These are phyloP conservation scores for Ajuga chamaepitys DNA, from an alignment of 257 asterid species.

Conservation along the genomic window DNA sequence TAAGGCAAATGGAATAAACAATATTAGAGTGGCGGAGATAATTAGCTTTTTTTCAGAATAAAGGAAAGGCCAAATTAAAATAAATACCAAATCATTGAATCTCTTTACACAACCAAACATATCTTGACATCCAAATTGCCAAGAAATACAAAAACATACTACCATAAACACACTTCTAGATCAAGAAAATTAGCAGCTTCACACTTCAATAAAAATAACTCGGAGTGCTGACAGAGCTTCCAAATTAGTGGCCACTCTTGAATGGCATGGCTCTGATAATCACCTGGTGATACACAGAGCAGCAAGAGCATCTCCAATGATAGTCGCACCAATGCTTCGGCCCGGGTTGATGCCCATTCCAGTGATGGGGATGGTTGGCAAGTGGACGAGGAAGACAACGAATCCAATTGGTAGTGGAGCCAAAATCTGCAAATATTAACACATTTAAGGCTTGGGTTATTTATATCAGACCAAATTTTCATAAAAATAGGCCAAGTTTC, in stretches of 20 bases:
- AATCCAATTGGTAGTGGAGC: slow-evolving; percentile 84
- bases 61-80: not conserved
- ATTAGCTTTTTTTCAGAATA: not conserved
- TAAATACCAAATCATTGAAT: slow-evolving; percentile 11
- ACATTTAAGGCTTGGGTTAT: no score
- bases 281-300: slow-evolving; percentile 67
- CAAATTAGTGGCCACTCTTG: slow-evolving; percentile 39
- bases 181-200: slow-evolving; percentile 4
- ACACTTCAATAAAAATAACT: slow-evolving; percentile 9
- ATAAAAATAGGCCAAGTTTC: no score
- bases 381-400: slow-evolving; percentile 72
- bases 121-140: not conserved
- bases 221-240: not conserved
- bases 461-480: no score
- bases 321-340: slow-evolving; percentile 72
- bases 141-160: slow-evolving; percentile 16
- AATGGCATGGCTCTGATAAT: slow-evolving; percentile 74
- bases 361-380: slow-evolving; percentile 75
- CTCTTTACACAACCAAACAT: slow-evolving; percentile 29
- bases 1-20: no score
- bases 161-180: slow-evolving; percentile 25
- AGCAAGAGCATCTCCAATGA: slow-evolving; percentile 72
- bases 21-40: no score
- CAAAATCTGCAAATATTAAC: no score
- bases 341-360: slow-evolving; percentile 86